phyloP scores from a whole-genome alignment of 1,284 basidiomycete species.

The Malassezia equina region DNA sequence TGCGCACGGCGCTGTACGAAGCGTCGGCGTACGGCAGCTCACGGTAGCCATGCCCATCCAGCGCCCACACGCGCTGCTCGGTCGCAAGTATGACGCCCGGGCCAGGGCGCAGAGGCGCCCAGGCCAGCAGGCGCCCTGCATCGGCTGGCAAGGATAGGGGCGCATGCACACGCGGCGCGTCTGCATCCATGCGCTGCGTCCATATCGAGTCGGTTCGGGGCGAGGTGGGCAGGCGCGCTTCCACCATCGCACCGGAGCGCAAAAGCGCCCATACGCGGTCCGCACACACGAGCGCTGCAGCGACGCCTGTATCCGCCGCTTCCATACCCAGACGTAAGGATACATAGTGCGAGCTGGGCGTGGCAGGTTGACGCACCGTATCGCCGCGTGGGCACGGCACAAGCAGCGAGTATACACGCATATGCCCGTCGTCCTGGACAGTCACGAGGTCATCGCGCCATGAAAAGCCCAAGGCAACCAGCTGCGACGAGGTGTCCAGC shows the following conservation, averaged over 20 bases:
- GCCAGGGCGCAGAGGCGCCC: conserved; percentile 21
- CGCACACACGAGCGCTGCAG: conserved; percentile 74
- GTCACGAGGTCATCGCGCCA: conserved; percentile 68
- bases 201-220: conserved; percentile 18
- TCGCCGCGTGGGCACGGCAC: conserved; percentile 21
- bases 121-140: conserved; percentile 13
- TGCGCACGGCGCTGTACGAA: conserved; percentile 73
- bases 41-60: conserved; percentile 20
- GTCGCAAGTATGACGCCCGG: conserved; percentile 23
- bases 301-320: conserved; percentile 67
- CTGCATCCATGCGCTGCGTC: background rate
- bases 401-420: conserved; percentile 72
- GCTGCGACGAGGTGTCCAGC: conserved; percentile 67
- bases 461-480: conserved; percentile 74
- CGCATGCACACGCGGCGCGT: conserved; percentile 16
- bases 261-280: conserved; percentile 77
- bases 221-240: conserved; percentile 56
- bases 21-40: conserved; percentile 64
- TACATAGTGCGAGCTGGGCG: conserved; percentile 62
- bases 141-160: conserved; percentile 6
- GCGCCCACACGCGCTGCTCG: conserved; percentile 14
- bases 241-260: conserved; percentile 64
- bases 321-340: conserved; percentile 76
- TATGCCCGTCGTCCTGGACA: conserved; percentile 81
- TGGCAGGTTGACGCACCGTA: conserved; percentile 18